These are phyloP conservation scores for Eimeria necatrix DNA, from an alignment of 169 alveolate genomes.

Conservation along the genomic window DNA sequence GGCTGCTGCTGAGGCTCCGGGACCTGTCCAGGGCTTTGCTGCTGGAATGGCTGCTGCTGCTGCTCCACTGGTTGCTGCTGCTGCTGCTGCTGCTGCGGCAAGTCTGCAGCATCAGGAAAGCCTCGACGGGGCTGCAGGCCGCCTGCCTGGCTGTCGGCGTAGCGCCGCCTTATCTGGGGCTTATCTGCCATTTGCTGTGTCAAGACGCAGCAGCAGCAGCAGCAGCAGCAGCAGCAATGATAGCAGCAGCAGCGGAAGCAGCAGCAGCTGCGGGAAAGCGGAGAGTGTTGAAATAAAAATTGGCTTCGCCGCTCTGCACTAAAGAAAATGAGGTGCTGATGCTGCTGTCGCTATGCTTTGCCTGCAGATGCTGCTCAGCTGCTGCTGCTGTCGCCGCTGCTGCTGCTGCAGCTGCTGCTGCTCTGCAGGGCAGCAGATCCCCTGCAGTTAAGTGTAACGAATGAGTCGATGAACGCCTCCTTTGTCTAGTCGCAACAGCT, in stretches of 20 bases:
- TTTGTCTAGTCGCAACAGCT: too few relatives aligned
- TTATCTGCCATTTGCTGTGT: background rate
- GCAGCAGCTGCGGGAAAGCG: background rate
- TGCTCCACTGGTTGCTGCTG: conserved; percentile 9
- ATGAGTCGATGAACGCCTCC: background rate
- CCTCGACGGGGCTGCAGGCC: background rate
- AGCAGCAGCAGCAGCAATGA: conserved; percentile 33
- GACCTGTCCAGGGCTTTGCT: background rate
- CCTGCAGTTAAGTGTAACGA: too few relatives aligned
- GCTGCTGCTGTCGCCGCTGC: background rate
- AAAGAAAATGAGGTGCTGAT: too few relatives aligned
- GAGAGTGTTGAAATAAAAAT: too few relatives aligned
- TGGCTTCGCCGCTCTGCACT: too few relatives aligned
- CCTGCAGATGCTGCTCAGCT: background rate
- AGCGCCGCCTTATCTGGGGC: background rate
- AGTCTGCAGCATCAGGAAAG: background rate
- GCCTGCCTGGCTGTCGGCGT: background rate
- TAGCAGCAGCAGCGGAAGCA: conserved; percentile 26
- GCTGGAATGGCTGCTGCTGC: background rate
- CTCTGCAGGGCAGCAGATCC: background rate
- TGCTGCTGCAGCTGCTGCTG: background rate
- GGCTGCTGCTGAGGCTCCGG: background rate
- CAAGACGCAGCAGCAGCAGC: background rate
- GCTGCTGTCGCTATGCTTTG: background rate
- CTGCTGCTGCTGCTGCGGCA: background rate